Percentiles rank a stretch among this genome's conserved stretches.
These are phyloP conservation scores for Lichtheimia ornata DNA, from an alignment of 371 early-diverging fungal species.

Conservation along the genomic window DNA sequence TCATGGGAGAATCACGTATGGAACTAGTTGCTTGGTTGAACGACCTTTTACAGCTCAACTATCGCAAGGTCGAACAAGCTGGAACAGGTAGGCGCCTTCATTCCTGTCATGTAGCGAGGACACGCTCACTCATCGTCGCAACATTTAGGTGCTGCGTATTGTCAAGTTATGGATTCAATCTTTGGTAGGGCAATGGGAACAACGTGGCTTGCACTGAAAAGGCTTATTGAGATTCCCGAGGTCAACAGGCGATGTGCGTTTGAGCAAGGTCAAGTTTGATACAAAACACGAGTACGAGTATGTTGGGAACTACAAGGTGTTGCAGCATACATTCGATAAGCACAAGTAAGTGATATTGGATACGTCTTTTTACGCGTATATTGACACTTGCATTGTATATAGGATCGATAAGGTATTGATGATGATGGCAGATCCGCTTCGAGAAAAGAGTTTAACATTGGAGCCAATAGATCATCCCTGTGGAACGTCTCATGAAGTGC, in stretches of 20 bases:
- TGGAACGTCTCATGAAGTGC: slow-evolving; percentile 84
- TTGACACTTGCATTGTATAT: background rate
- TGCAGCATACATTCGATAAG: slow-evolving; percentile 80
- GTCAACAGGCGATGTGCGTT: slow-evolving; percentile 65
- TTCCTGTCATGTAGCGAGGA: background rate
- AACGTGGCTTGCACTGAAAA: background rate
- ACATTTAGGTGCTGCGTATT: slow-evolving; percentile 77
- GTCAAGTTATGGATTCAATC: slow-evolving; percentile 93
- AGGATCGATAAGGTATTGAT: slow-evolving; percentile 25
- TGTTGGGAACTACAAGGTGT: slow-evolving; percentile 87
- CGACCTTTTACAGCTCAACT: slow-evolving; percentile 81
- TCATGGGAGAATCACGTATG: slow-evolving; percentile 81
- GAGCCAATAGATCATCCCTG: slow-evolving; percentile 67
- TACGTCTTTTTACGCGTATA: background rate
- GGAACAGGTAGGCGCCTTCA: slow-evolving; percentile 75
- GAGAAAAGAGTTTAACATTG: background rate
- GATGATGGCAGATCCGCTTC: background rate
- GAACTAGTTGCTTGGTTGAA: slow-evolving; percentile 94
- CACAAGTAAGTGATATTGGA: slow-evolving; percentile 59
- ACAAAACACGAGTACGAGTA: slow-evolving; percentile 93
- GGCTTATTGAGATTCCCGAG: background rate
- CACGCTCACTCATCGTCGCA: background rate
- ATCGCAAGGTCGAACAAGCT: slow-evolving; percentile 92
- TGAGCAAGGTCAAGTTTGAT: slow-evolving; percentile 86
- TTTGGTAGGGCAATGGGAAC: slow-evolving; percentile 51